A percentile compares a stretch with the other conserved stretches of the same genome.
phyloP scores from a whole-genome alignment of 108 stramenopile species.

The Stephanodiscus triporus region DNA sequence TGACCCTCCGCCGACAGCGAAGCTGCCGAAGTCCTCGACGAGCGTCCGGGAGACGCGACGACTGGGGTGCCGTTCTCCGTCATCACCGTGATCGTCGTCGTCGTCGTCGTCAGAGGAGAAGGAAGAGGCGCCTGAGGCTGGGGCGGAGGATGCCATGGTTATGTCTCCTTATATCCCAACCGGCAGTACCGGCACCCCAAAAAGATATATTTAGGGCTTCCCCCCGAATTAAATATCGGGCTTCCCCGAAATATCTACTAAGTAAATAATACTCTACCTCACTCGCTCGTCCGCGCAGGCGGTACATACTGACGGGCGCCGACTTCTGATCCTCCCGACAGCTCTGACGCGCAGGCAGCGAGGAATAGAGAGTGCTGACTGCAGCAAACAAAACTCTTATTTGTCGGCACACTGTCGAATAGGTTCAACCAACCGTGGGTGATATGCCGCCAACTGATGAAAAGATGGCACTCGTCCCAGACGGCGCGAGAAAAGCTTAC shows the following conservation, averaged over 20 bases:
- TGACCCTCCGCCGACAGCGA: background rate
- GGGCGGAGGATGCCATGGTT: background rate
- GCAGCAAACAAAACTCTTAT: background rate
- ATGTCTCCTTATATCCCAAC: too few species aligned
- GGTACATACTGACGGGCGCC: too few species aligned
- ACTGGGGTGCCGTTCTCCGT: background rate
- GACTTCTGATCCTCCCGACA: too few species aligned
- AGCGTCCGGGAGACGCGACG: background rate
- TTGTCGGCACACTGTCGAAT: background rate
- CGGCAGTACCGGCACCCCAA: too few species aligned
- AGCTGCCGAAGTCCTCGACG: background rate
- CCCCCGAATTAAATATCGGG: too few species aligned
- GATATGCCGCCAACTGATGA: conserved; percentile 35
- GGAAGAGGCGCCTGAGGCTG: background rate
- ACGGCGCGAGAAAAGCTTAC: conserved; percentile 69
- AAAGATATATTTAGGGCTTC: too few species aligned
- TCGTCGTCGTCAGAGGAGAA: background rate
- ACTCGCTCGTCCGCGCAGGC: too few species aligned
- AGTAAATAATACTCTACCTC: too few species aligned
- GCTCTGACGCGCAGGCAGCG: too few species aligned
- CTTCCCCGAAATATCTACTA: too few species aligned
- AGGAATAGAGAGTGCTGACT: too few species aligned
- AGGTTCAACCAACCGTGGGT: background rate
- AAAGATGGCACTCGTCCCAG: conserved; percentile 25
- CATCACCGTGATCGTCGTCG: background rate